Evolutionary conservation across 164 flowering plant species (phyloP).

Genomic region (Taxillus chinensis): DNA sequence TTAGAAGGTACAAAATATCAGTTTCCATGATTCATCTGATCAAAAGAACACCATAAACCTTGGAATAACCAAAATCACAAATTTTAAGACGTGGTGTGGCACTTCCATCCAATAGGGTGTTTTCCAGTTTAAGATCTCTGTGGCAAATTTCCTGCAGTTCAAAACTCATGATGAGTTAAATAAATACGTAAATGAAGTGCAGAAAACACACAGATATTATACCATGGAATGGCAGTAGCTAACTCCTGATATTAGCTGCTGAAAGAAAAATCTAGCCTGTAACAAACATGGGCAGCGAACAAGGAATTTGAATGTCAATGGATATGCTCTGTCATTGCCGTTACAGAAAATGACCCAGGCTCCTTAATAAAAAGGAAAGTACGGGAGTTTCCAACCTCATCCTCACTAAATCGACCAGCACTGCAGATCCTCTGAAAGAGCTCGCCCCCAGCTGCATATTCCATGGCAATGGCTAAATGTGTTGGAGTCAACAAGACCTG

Average conservation of each 20-base stretch:
- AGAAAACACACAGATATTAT: background rate
- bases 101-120: slow-evolving; percentile 48
- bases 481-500: slow-evolving; percentile 55
- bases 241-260: slow-evolving; percentile 64
- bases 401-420: slow-evolving; percentile 75
- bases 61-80: slow-evolving; percentile 51
- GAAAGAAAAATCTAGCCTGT: slow-evolving; percentile 77
- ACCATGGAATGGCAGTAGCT: slow-evolving; percentile 71
- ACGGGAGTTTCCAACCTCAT: slow-evolving; percentile 28
- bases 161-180: background rate
- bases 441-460: slow-evolving; percentile 81
- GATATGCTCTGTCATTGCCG: background rate
- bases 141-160: slow-evolving; percentile 48
- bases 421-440: slow-evolving; percentile 56
- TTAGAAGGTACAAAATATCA: background rate
- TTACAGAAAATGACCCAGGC: no score
- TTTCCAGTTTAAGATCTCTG: slow-evolving; percentile 51
- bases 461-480: slow-evolving; percentile 70
- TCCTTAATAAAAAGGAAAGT: no score
- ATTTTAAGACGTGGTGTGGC: slow-evolving; percentile 45
- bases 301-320: background rate
- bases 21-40: background rate
- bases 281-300: background rate
- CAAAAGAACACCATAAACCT: slow-evolving; percentile 7
- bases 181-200: background rate